Conservation (phyloP, 176 grass and related monocot species). For the Hyparrhenia diplandra region DNA sequence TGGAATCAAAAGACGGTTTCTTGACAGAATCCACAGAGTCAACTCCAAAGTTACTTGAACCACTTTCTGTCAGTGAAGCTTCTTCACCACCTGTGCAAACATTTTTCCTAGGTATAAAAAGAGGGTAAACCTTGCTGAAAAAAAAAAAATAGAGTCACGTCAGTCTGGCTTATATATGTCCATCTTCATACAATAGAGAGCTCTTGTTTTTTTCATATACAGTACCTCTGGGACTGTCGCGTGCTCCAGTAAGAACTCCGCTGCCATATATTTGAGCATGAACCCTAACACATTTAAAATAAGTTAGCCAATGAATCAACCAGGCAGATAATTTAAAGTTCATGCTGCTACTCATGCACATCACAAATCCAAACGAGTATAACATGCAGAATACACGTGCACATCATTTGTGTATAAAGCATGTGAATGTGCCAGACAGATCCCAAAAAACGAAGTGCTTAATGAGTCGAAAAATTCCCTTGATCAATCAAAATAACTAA, state of each 20-base stretch:
- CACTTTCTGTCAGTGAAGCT: constrained; percentile 71
- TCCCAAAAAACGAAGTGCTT: neutral
- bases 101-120: constrained; percentile 80
- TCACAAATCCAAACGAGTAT: neutral
- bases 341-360: constrained; percentile 4
- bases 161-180: neutral
- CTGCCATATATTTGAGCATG: constrained; percentile 90
- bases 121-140: constrained; percentile 84
- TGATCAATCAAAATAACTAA: constrained; percentile 13
- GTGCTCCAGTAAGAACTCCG: constrained; percentile 74
- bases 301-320: constrained; percentile 8
- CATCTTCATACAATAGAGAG: neutral
- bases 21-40: constrained; percentile 66
- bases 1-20: constrained; percentile 44
- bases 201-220: constrained; percentile 10
- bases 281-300: constrained; percentile 46
- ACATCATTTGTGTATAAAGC: constrained; percentile 18
- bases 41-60: constrained; percentile 75
- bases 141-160: constrained; percentile 2
- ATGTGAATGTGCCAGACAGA: neutral
- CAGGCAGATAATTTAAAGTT: constrained; percentile 13
- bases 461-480: constrained; percentile 7
- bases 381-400: constrained; percentile 2
- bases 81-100: constrained; percentile 67
- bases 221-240: constrained; percentile 80